Evolutionary conservation across 805 yeast species (phyloP), one percentile per base, ranked within the genome.

Genomic region (Dipodascopsis uninucleata): DNA sequence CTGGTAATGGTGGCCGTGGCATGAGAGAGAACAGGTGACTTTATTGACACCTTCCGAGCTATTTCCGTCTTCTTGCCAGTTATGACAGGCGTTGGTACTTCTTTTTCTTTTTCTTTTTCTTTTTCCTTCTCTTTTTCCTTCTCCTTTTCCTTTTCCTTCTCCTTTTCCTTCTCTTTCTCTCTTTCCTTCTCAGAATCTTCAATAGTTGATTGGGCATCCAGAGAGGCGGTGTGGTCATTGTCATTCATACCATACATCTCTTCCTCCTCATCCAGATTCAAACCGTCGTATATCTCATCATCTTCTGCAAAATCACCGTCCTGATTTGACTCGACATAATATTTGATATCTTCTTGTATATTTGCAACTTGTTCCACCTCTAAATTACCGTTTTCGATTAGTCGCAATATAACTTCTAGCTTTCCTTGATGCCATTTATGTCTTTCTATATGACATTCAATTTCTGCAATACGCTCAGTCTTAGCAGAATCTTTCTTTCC

Each of bases 271-370:
- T 77, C 79, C 34, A 88, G 75, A 34, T 82, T 88, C 57, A 93
- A 74, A 48, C 81, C 86, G 56, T 93, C 97, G 65, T 90, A 93
- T 49, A 90, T 77, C 10, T 86, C 88, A 57, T 89, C 96, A 64
- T 90, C 95, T 60, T 88, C 97, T 26, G 89, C 82, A 63, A 88
- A 90, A 59, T 89, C 96, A 3, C 81, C 89, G 44, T 88, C 96
- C 64, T 84, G 93, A 61, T 90, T 90, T 52, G 87, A 84, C 57
- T 93, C 97, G 24, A 93, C 93, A 64, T 86, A 89, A 68, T 93
- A 90, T 56, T 78, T 85, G 62, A 90, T 84, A 63, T 90, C 97
- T 41, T 90, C 97, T 61, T 82, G 81, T 45, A 87, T 77, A 18
- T 74, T 81, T 57, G 81, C 81, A 7, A 90, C 78, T 40, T 77